Evolutionary conservation across 2,329 filamentous ascomycete genomes (phyloP).

Genomic region (Aspergillus sergii): DNA sequence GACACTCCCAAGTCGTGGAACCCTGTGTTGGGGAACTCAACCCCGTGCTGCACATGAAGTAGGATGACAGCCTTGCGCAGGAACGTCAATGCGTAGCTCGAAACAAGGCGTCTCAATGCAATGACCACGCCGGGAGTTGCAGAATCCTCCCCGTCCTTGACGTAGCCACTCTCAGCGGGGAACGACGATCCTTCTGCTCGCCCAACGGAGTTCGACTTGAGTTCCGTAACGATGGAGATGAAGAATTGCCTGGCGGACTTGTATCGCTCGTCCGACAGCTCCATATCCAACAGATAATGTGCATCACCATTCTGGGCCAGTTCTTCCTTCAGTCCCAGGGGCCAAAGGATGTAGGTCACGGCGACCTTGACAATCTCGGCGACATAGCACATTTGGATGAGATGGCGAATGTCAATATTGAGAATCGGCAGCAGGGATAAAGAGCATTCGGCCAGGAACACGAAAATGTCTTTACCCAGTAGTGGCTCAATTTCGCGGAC

Average conservation of each 20-base stretch:
- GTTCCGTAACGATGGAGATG: constrained; percentile 39
- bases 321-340: constrained; percentile 39
- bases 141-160: constrained; percentile 40
- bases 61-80: constrained; percentile 82
- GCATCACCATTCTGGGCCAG: constrained; percentile 32
- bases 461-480: constrained; percentile 42
- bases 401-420: constrained; percentile 72
- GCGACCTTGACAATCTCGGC: constrained; percentile 87
- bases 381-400: constrained; percentile 84
- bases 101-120: constrained; percentile 51
- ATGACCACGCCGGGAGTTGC: constrained; percentile 35
- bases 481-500: constrained; percentile 44
- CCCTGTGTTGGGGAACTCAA: constrained; percentile 77
- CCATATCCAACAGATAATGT: constrained; percentile 26
- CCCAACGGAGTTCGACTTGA: constrained; percentile 40
- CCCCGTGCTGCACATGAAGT: constrained; percentile 82
- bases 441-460: constrained; percentile 77
- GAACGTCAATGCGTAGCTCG: constrained; percentile 86
- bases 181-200: constrained; percentile 37
- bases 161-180: constrained; percentile 40
- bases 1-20: constrained; percentile 66
- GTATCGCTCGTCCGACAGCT: constrained; percentile 33
- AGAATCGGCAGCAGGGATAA: constrained; percentile 70
- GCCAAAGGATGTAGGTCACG: constrained; percentile 53
- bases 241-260: constrained; percentile 40